Evolutionary conservation across 306 rosid genomes (phyloP).

Genomic region (Spatholobus suberectus): DNA sequence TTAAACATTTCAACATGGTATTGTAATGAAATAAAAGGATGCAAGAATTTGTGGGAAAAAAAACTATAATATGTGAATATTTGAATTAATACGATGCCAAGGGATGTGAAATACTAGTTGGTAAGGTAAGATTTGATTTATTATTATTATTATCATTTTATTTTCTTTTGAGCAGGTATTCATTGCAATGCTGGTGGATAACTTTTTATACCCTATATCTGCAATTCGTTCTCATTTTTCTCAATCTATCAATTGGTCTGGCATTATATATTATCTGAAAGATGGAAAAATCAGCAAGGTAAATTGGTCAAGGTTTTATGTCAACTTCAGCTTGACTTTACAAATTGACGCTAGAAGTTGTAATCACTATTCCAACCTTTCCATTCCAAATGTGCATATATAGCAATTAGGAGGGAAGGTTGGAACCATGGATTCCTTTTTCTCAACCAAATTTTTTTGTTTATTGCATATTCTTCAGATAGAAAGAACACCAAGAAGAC

Average conservation of each 20-base stretch:
- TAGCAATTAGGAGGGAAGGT: not conserved
- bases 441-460: not conserved
- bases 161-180: constrained; percentile 70
- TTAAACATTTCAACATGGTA: constrained; percentile 1
- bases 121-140: constrained; percentile 24
- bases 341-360: not conserved
- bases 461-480: constrained; percentile 64
- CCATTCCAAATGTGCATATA: not conserved
- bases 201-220: constrained; percentile 86
- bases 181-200: constrained; percentile 91
- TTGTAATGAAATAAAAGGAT: not conserved
- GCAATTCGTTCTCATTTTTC: constrained; percentile 90
- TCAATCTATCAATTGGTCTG: constrained; percentile 97
- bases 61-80: not conserved
- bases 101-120: constrained; percentile 31
- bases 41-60: not conserved
- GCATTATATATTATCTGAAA: constrained; percentile 82
- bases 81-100: not conserved
- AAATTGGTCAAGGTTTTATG: constrained; percentile 38
- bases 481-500: constrained; percentile 68
- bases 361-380: not conserved
- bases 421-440: not conserved
- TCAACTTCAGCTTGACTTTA: constrained; percentile 6
- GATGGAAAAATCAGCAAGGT: constrained; percentile 90
- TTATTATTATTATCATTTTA: not conserved